These are phyloP conservation scores for Sporothrix phasma DNA, from an alignment of 2,329 filamentous ascomycete species.

Conservation along the genomic window DNA sequence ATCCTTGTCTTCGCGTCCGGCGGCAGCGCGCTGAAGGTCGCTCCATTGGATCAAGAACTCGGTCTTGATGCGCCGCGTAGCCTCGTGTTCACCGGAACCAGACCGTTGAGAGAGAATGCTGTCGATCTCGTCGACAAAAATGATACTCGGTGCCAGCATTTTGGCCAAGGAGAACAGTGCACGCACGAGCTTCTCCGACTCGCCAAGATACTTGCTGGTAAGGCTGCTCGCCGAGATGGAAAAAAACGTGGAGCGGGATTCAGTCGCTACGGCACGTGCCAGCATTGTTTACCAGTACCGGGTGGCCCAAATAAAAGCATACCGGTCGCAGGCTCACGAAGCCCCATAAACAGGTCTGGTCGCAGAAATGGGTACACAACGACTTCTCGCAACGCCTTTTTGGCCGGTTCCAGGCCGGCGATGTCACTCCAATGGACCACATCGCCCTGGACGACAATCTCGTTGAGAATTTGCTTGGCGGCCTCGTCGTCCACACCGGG, in stretches of 20 bases:
- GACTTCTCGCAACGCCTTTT: slow-evolving; percentile 84
- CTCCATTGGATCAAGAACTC: slow-evolving; percentile 98
- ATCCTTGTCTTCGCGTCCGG: slow-evolving; percentile 61
- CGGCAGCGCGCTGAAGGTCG: slow-evolving; percentile 77
- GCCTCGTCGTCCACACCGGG: slow-evolving; percentile 71
- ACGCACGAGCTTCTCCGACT: slow-evolving; percentile 91
- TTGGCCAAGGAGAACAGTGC: slow-evolving; percentile 88
- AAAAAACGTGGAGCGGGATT: slow-evolving; percentile 92
- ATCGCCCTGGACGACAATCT: slow-evolving; percentile 89
- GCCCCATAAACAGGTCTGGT: slow-evolving; percentile 89
- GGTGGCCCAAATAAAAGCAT: slow-evolving; percentile 96
- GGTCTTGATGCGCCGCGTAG: slow-evolving; percentile 87
- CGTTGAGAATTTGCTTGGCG: slow-evolving; percentile 87
- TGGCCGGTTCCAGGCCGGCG: slow-evolving; percentile 80
- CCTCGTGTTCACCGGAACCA: slow-evolving; percentile 81
- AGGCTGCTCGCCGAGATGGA: slow-evolving; percentile 90
- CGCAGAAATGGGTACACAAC: slow-evolving; percentile 95
- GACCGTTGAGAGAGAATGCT: slow-evolving; percentile 78
- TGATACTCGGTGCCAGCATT: slow-evolving; percentile 82
- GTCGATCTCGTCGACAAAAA: slow-evolving; percentile 98
- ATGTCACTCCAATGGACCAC: slow-evolving; percentile 93
- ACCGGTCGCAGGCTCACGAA: slow-evolving; percentile 84
- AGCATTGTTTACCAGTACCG: slow-evolving; percentile 99
- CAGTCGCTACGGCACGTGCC: slow-evolving; percentile 85
- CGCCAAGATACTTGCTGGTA: slow-evolving; percentile 91